Percentiles rank a stretch among this genome's conserved stretches.
Conservation (phyloP, 2,329 filamentous ascomycete species). For the Juglanconis oblonga region DNA sequence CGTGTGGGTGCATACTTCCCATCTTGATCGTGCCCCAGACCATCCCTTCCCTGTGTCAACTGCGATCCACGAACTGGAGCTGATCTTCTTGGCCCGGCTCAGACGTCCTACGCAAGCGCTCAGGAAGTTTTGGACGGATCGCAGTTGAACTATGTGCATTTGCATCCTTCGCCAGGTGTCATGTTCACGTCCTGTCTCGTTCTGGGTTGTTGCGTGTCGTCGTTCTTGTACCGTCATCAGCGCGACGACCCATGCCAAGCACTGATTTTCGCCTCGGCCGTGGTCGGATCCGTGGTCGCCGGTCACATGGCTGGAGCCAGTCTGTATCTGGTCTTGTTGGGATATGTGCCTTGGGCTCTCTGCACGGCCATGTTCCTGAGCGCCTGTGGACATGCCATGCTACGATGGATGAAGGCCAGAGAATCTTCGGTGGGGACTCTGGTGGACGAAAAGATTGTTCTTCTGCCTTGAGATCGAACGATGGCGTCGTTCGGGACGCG, state of each 20-base stretch:
- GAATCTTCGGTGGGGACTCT: background rate
- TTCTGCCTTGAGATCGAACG: background rate
- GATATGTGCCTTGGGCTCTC: constrained; percentile 32
- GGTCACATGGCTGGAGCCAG: constrained; percentile 25
- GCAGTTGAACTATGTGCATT: constrained; percentile 17
- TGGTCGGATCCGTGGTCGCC: constrained; percentile 22
- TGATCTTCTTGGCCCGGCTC: background rate
- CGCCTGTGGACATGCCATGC: constrained; percentile 23
- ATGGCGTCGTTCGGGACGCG: background rate
- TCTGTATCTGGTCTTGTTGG: constrained; percentile 32
- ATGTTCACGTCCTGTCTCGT: constrained; percentile 33
- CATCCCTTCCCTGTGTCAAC: background rate
- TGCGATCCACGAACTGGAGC: background rate
- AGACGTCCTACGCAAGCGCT: background rate
- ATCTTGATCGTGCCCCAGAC: background rate
- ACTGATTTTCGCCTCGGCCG: constrained; percentile 27
- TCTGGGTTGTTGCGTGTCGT: constrained; percentile 34
- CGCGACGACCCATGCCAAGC: constrained; percentile 29
- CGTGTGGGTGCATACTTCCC: background rate
- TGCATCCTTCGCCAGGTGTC: constrained; percentile 30
- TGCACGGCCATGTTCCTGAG: constrained; percentile 34
- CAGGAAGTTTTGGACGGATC: background rate
- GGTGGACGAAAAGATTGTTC: background rate
- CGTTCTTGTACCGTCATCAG: constrained; percentile 32
- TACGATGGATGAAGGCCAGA: background rate